Percentiles rank a stretch among this genome's conserved stretches.
Conservation (phyloP, 78 protist genomes). For the Dictyostelium firmibasis region DNA sequence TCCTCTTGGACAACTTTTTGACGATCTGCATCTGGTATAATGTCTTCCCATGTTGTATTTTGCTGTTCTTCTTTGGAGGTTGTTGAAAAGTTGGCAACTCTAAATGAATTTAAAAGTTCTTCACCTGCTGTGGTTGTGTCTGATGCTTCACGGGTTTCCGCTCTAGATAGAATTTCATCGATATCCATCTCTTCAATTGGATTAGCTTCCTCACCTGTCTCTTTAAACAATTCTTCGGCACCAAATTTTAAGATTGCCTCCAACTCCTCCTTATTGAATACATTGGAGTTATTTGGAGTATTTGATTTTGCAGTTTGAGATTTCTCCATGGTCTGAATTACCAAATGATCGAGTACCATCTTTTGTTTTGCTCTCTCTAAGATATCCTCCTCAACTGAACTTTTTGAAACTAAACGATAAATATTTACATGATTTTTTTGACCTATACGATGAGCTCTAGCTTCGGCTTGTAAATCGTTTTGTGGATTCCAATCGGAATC, state of each 20-base stretch:
- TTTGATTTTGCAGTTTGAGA: neutral
- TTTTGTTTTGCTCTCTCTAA: constrained; percentile 85
- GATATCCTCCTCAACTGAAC: constrained; percentile 85
- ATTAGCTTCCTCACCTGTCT: constrained; percentile 33
- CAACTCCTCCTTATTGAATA: constrained; percentile 83
- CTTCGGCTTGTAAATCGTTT: constrained; percentile 91
- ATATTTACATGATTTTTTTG: constrained; percentile 95
- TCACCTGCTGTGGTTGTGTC: constrained; percentile 56
- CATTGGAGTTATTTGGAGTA: neutral
- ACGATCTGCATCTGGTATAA: constrained; percentile 75
- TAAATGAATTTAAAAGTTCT: constrained; percentile 76
- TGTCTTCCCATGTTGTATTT: constrained; percentile 47
- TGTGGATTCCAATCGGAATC: constrained; percentile 95
- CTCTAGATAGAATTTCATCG: constrained; percentile 85
- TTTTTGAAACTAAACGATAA: constrained; percentile 88
- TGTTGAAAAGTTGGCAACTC: constrained; percentile 70
- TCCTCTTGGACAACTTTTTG: neutral
- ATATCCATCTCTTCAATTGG: constrained; percentile 75
- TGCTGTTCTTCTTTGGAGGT: constrained; percentile 1
- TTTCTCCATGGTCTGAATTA: constrained; percentile 87
- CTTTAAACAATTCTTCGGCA: constrained; percentile 84
- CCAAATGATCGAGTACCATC: constrained; percentile 88
- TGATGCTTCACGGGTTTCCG: constrained; percentile 39
- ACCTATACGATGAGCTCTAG: constrained; percentile 98
- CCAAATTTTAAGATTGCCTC: constrained; percentile 83